These are phyloP conservation scores for Penicillium freii DNA, from an alignment of 2,329 filamentous ascomycete species.

Conservation along the genomic window DNA sequence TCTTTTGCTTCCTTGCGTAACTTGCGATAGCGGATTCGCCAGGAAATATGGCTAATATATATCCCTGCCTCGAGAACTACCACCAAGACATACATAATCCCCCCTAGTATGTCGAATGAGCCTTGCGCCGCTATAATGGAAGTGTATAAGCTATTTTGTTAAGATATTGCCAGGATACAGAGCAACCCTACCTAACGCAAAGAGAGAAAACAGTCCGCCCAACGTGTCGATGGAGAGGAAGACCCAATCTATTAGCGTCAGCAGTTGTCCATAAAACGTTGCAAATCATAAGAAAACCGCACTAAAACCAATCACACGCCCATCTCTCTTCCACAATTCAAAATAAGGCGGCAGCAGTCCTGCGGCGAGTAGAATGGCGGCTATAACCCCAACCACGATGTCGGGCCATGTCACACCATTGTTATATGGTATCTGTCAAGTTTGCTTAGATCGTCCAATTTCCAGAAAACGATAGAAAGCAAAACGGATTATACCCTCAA, in stretches of 20 bases:
- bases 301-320: constrained; percentile 62
- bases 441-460: background rate
- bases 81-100: constrained; percentile 61
- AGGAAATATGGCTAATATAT: constrained; percentile 58
- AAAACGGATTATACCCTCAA: constrained; percentile 46
- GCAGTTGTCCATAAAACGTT: constrained; percentile 16
- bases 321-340: constrained; percentile 61
- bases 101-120: constrained; percentile 61
- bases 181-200: constrained; percentile 54
- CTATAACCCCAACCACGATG: constrained; percentile 57
- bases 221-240: constrained; percentile 61
- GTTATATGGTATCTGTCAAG: constrained; percentile 50
- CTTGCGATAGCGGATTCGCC: constrained; percentile 56
- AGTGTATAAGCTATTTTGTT: constrained; percentile 13
- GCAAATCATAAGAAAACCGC: constrained; percentile 17
- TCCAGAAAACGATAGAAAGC: background rate
- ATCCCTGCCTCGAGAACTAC: constrained; percentile 60
- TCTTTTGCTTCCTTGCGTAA: constrained; percentile 54
- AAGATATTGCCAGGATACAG: background rate
- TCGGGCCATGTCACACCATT: constrained; percentile 55
- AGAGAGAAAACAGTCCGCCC: constrained; percentile 63
- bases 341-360: constrained; percentile 62
- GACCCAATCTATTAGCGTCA: constrained; percentile 44
- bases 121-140: constrained; percentile 54
- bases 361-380: constrained; percentile 55